Evolutionary conservation across 352 stramenopile genomes (phyloP).

Genomic region (Globisporangium spiculum): DNA sequence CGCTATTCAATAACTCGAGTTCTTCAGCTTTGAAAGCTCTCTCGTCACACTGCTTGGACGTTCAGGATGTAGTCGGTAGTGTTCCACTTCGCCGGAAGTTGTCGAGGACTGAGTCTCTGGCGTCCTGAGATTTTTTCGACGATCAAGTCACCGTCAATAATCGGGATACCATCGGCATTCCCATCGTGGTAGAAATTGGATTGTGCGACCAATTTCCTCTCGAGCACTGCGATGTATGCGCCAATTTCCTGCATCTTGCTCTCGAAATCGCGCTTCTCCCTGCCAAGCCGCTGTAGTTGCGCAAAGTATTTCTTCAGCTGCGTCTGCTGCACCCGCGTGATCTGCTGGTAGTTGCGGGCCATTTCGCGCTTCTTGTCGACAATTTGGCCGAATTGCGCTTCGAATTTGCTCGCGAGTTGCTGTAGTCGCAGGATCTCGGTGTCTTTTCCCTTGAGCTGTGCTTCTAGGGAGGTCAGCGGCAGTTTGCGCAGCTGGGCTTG

Average conservation of each 20-base stretch:
- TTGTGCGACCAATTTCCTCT: conserved; percentile 26
- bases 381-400: conserved; percentile 21
- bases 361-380: conserved; percentile 29
- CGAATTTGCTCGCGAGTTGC: conserved; percentile 26
- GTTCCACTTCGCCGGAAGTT: background rate
- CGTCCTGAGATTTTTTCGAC: background rate
- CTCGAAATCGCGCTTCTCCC: conserved; percentile 27
- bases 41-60: conserved; percentile 1
- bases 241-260: conserved; percentile 20
- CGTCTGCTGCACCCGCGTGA: conserved; percentile 26
- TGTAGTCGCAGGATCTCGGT: conserved; percentile 31
- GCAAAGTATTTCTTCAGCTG: conserved; percentile 42
- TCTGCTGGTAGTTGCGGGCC: conserved; percentile 27
- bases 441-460: conserved; percentile 33
- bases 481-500: conserved; percentile 21
- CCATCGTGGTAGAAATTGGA: no score
- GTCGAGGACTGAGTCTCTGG: background rate
- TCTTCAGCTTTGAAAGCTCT: background rate
- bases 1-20: background rate
- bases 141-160: no score
- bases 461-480: conserved; percentile 39
- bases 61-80: background rate
- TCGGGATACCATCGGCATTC: no score
- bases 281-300: conserved; percentile 22
- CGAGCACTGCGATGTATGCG: conserved; percentile 26